These are phyloP conservation scores for Rhodosporidiobolus sp. DNA, from an alignment of 768 basidiomycete genomes.

Conservation along the genomic window DNA sequence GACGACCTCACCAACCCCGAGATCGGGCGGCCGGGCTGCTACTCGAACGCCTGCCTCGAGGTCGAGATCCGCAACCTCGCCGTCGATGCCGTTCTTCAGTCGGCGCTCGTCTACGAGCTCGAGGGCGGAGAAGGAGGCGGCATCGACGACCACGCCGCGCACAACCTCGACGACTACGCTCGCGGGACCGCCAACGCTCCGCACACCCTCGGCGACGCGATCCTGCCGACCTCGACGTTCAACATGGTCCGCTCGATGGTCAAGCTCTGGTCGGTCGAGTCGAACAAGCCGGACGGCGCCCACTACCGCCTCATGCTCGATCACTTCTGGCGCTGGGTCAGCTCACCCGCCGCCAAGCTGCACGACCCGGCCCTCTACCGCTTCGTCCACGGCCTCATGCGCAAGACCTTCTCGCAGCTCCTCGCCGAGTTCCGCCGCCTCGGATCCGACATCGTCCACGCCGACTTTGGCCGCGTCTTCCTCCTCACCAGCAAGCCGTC, in stretches of 20 bases:
- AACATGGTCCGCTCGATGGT: constrained; percentile 79
- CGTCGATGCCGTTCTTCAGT: constrained; percentile 88
- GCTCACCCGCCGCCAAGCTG: constrained; percentile 75
- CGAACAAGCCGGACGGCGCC: constrained; percentile 55
- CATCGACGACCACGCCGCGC: constrained; percentile 85
- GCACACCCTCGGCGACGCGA: constrained; percentile 81
- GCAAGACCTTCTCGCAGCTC: constrained; percentile 94
- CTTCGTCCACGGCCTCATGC: constrained; percentile 92
- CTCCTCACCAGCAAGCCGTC: constrained; percentile 88
- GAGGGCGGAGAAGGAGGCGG: constrained; percentile 66
- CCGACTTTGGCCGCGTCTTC: constrained; percentile 84
- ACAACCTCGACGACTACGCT: constrained; percentile 83
- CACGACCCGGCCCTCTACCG: constrained; percentile 90
- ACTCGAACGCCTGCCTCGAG: constrained; percentile 88
- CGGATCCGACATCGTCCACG: constrained; percentile 87
- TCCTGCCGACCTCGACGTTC: constrained; percentile 82
- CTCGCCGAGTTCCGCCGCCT: constrained; percentile 93
- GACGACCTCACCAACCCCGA: constrained; percentile 77
- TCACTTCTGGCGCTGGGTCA: constrained; percentile 98
- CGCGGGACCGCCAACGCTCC: constrained; percentile 60
- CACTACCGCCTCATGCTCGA: constrained; percentile 58
- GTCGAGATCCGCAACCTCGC: constrained; percentile 86
- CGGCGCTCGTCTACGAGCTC: constrained; percentile 90
- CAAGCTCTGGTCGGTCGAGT: constrained; percentile 82
- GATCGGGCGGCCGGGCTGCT: constrained; percentile 77